Percentiles rank a stretch among this genome's conserved stretches.
Conservation (phyloP, 2,329 filamentous ascomycete species). For the Onygena corvina region DNA sequence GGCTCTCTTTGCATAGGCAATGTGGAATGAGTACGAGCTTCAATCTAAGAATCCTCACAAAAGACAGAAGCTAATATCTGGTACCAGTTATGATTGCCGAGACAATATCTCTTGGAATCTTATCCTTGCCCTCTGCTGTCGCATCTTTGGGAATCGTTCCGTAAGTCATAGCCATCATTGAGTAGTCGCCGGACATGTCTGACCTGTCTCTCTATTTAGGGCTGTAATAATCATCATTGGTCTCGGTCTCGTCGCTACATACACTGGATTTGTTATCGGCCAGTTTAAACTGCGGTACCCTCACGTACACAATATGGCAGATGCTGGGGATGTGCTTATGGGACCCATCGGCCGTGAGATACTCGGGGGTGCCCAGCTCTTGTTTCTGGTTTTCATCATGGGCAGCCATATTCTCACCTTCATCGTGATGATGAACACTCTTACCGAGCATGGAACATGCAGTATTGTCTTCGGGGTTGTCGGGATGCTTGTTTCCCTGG, state of each 20-base stretch:
- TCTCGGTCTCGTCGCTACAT: constrained; percentile 46
- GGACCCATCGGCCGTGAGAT: constrained; percentile 52
- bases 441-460: constrained; percentile 51
- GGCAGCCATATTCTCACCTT: constrained; percentile 62
- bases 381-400: constrained; percentile 58
- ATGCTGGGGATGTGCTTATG: constrained; percentile 51
- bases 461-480: constrained; percentile 53
- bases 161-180: constrained; percentile 20
- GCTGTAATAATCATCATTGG: constrained; percentile 43
- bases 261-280: constrained; percentile 49
- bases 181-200: constrained; percentile 6
- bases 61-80: constrained; percentile 1
- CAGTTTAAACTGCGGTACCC: constrained; percentile 48
- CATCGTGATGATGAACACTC: constrained; percentile 53
- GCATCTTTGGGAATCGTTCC: constrained; percentile 43
- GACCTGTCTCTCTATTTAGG: constrained; percentile 17
- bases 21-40: constrained; percentile 29
- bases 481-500: constrained; percentile 46
- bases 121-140: constrained; percentile 44
- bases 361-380: constrained; percentile 47
- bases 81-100: constrained; percentile 47
- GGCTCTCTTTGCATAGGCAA: constrained; percentile 28
- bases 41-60: background rate
- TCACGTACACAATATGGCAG: constrained; percentile 53
- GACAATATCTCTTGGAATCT: constrained; percentile 46